A percentile compares a stretch with the other conserved stretches of the same genome.
These are phyloP conservation scores for Raphidocelis subcapitata DNA, from an alignment of 139 green algal species.

Conservation along the genomic window DNA sequence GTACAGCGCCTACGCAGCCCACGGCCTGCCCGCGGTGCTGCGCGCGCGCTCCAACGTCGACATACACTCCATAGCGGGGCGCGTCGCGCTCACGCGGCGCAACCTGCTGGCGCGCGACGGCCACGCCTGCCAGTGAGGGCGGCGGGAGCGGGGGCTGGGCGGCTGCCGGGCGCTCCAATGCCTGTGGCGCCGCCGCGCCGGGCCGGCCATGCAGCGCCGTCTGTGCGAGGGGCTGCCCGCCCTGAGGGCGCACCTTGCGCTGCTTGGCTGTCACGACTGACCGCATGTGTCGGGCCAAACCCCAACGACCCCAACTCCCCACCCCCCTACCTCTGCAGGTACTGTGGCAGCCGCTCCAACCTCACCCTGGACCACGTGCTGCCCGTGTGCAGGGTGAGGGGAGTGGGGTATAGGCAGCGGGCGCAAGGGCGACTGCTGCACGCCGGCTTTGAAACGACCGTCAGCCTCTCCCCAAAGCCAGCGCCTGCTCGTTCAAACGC, in stretches of 20 bases:
- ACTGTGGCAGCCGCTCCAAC: constrained; percentile 31
- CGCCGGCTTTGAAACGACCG: too few relatives aligned
- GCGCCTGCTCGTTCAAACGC: too few relatives aligned
- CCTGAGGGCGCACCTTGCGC: not conserved
- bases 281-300: not conserved
- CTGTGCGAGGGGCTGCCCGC: not conserved
- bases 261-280: not conserved
- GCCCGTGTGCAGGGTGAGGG: constrained; percentile 17
- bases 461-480: too few relatives aligned
- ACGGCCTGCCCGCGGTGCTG: constrained; percentile 38
- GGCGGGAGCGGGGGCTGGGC: too few relatives aligned
- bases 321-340: constrained; percentile 22
- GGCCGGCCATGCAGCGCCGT: too few relatives aligned
- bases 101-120: constrained; percentile 54
- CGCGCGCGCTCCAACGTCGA: constrained; percentile 31
- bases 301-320: not conserved
- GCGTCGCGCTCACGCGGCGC: constrained; percentile 33
- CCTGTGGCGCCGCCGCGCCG: not conserved
- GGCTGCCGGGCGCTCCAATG: not conserved
- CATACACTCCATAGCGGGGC: constrained; percentile 21
- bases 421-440: too few relatives aligned
- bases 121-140: constrained; percentile 48
- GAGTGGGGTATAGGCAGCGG: too few relatives aligned
- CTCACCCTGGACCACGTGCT: constrained; percentile 45
- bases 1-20: constrained; percentile 17